Evolutionary conservation across 148 eudicot genomes (phyloP).

Genomic region (Rhododendron griersonianum): DNA sequence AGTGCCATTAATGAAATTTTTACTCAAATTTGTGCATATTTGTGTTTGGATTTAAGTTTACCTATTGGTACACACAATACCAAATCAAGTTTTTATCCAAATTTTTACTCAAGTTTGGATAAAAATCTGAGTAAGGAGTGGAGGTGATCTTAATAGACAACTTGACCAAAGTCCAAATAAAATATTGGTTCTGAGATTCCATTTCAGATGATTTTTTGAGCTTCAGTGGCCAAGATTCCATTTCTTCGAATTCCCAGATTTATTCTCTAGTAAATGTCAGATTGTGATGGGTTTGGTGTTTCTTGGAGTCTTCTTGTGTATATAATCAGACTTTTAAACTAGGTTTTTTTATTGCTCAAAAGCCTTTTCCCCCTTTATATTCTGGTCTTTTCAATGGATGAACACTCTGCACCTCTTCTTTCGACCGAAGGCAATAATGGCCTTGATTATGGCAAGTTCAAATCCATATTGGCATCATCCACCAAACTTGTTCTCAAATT

Average conservation of each 20-base stretch:
- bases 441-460: neutral
- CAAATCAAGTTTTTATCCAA: no score
- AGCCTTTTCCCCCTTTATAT: neutral
- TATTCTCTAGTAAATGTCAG: no score
- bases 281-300: constrained; percentile 9
- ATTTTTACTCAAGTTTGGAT: no score
- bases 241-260: neutral
- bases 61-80: no score
- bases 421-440: neutral
- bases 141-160: no score
- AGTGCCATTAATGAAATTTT: no score
- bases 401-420: constrained; percentile 36
- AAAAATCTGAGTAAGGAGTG: no score
- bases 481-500: constrained; percentile 58
- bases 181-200: neutral
- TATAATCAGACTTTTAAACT: neutral
- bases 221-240: neutral
- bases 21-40: no score
- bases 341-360: neutral
- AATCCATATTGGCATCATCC: constrained; percentile 25
- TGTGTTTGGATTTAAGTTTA: no score
- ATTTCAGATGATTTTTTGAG: neutral
- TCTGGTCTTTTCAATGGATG: constrained; percentile 32
- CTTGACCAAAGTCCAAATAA: neutral
- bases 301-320: neutral